These are phyloP conservation scores for Leptographium radiaticola DNA, from an alignment of 2,329 filamentous ascomycete species.

Conservation along the genomic window DNA sequence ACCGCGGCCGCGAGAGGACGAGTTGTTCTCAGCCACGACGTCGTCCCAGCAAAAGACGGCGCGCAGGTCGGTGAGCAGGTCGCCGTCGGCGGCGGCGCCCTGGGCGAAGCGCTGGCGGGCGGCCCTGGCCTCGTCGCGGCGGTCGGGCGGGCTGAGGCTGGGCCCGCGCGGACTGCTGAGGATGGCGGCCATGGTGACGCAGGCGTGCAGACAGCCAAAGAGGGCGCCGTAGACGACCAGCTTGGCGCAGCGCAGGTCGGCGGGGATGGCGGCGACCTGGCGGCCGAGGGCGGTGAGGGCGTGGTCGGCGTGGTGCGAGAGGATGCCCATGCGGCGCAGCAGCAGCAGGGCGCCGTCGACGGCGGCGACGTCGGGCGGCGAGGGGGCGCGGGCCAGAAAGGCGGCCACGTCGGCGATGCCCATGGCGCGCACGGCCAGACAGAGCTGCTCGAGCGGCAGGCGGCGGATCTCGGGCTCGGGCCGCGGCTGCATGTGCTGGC, in stretches of 20 bases:
- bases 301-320: slow-evolving; percentile 31
- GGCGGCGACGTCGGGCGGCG: slow-evolving; percentile 72
- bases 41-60: slow-evolving; percentile 74
- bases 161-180: slow-evolving; percentile 51
- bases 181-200: slow-evolving; percentile 79
- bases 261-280: slow-evolving; percentile 89
- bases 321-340: slow-evolving; percentile 72
- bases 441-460: slow-evolving; percentile 87
- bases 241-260: slow-evolving; percentile 85
- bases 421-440: slow-evolving; percentile 90
- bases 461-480: slow-evolving; percentile 89
- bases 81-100: slow-evolving; percentile 52
- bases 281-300: slow-evolving; percentile 82
- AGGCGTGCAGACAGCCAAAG: slow-evolving; percentile 83
- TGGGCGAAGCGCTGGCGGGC: slow-evolving; percentile 70
- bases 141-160: slow-evolving; percentile 73
- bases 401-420: slow-evolving; percentile 67
- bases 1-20: background rate
- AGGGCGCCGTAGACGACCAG: slow-evolving; percentile 91
- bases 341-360: slow-evolving; percentile 75
- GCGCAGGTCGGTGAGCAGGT: slow-evolving; percentile 73
- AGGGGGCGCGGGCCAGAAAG: slow-evolving; percentile 78
- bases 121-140: slow-evolving; percentile 67
- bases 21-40: background rate
- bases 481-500: slow-evolving; percentile 62